A percentile compares a stretch with the other conserved stretches of the same genome.
Conservation (phyloP, 1,139 yeast genomes). For the Hemisphaericaspora subhashii region DNA sequence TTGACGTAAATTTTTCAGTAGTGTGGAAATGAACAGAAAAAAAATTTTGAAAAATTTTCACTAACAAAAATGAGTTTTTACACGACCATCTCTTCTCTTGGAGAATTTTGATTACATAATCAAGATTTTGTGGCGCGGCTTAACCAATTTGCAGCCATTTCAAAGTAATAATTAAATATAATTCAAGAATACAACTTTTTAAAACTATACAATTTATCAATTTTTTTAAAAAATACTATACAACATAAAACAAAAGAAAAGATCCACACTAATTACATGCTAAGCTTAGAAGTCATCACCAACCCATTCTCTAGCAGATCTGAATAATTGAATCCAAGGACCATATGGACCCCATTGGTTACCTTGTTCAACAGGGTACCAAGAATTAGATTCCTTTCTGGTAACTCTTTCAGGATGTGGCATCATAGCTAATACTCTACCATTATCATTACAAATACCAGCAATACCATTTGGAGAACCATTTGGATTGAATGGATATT, state of each 20-base stretch:
- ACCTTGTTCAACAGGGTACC: constrained; percentile 76
- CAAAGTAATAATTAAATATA: too few species aligned
- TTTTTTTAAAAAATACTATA: background rate
- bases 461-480: constrained; percentile 94
- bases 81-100: constrained; percentile 4
- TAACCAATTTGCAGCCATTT: background rate
- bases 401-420: constrained; percentile 98
- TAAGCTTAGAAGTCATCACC: constrained; percentile 34
- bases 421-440: constrained; percentile 98
- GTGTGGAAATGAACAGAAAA: background rate
- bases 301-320: constrained; percentile 95
- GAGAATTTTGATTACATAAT: too few species aligned
- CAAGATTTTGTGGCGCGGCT: too few species aligned
- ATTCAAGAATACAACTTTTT: too few species aligned
- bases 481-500: constrained; percentile 93
- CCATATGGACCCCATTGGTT: constrained; percentile 70
- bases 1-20: constrained; percentile 32
- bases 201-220: background rate
- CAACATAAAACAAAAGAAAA: background rate
- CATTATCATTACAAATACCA: constrained; percentile 86
- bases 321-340: constrained; percentile 94
- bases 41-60: constrained; percentile 5
- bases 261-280: background rate
- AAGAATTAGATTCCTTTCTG: constrained; percentile 85
- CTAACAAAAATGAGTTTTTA: background rate